These are phyloP conservation scores for Curvularia sp. DNA, from an alignment of 2,329 filamentous ascomycete genomes.

Conservation along the genomic window DNA sequence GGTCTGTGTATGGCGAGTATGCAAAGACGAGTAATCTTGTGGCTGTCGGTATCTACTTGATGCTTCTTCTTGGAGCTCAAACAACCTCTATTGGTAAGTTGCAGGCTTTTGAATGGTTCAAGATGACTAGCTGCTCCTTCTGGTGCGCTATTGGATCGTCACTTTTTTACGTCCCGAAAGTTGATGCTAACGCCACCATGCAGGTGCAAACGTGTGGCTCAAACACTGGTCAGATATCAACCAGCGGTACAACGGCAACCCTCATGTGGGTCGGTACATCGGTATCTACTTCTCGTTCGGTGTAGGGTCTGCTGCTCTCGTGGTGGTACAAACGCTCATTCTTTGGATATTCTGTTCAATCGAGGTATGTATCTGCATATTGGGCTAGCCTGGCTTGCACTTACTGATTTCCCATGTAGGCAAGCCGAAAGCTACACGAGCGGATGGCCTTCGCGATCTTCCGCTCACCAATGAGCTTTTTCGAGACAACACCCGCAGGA, in stretches of 20 bases:
- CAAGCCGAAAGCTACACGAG: conserved; percentile 94
- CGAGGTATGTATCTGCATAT: conserved; percentile 67
- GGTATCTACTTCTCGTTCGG: conserved; percentile 96
- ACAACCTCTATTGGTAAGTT: conserved; percentile 76
- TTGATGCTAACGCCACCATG: conserved; percentile 34
- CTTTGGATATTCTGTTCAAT: conserved; percentile 99
- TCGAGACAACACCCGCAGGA: conserved; percentile 96
- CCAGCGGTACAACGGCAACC: conserved; percentile 70
- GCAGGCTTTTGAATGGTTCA: not conserved
- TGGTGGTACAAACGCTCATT: conserved; percentile 90
- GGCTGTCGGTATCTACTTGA: conserved; percentile 81
- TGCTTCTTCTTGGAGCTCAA: conserved; percentile 80
- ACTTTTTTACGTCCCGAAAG: conserved; percentile 24
- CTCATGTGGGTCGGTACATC: conserved; percentile 84
- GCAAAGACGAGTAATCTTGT: conserved; percentile 90
- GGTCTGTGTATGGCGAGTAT: conserved; percentile 93
- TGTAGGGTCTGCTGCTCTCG: conserved; percentile 81
- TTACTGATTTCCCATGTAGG: conserved; percentile 59
- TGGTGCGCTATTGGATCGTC: conserved; percentile 26
- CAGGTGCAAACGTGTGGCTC: conserved; percentile 86
- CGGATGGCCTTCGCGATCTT: conserved; percentile 98
- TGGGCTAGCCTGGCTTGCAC: conserved; percentile 12
- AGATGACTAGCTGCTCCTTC: no score
- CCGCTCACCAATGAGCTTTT: conserved; percentile 97
- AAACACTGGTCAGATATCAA: conserved; percentile 92